Evolutionary conservation across 169 alveolate genomes (phyloP).

Genomic region (Eimeria tenella): DNA sequence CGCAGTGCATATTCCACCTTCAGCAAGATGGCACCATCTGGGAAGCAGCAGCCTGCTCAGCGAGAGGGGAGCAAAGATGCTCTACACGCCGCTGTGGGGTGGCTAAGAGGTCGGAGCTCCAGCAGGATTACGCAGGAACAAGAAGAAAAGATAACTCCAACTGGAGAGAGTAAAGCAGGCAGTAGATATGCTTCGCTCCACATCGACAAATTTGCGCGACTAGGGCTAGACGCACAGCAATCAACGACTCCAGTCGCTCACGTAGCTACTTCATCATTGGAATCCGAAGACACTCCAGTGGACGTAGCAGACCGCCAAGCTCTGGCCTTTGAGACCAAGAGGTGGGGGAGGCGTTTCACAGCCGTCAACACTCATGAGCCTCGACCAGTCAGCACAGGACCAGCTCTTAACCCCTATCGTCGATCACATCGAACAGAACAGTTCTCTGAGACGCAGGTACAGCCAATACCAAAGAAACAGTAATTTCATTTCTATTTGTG

Average conservation of each 20-base stretch:
- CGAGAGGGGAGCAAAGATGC: neutral
- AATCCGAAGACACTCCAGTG: neutral
- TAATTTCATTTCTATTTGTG: neutral
- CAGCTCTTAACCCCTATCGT: constrained; percentile 35
- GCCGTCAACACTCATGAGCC: constrained; percentile 32
- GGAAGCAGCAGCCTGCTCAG: constrained; percentile 49
- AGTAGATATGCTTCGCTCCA: neutral
- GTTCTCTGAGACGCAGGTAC: constrained; percentile 6
- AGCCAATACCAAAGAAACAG: neutral
- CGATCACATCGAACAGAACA: constrained; percentile 7
- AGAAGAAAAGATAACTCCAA: neutral
- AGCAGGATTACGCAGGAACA: neutral
- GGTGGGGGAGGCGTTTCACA: constrained; percentile 59
- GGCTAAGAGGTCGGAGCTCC: constrained; percentile 29
- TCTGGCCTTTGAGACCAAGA: neutral
- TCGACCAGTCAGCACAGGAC: neutral
- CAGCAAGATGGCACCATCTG: neutral
- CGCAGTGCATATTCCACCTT: constrained; percentile 44
- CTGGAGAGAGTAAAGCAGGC: neutral
- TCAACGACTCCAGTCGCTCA: neutral
- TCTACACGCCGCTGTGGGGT: constrained; percentile 41
- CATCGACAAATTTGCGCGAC: neutral
- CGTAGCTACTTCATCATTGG: neutral
- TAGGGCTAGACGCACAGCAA: neutral
- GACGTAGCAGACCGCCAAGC: constrained; percentile 30